These are phyloP conservation scores for Solanum lignicaule DNA, from an alignment of 257 asterid genomes.

Conservation along the genomic window DNA sequence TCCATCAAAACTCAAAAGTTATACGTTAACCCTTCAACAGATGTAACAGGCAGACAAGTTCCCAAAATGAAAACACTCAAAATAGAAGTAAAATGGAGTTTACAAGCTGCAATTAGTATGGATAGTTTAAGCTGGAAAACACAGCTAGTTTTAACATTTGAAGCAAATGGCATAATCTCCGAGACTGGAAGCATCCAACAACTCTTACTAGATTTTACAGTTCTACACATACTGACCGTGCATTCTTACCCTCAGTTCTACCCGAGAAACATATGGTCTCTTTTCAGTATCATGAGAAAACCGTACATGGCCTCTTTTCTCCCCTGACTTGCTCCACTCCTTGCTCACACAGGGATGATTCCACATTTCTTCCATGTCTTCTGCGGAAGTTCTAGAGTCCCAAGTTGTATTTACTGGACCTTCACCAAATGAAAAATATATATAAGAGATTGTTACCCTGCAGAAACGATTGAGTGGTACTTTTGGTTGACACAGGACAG, in stretches of 20 bases:
- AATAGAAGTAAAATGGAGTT: background rate
- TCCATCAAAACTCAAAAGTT: background rate
- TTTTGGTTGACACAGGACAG: background rate
- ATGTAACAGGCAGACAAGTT: background rate
- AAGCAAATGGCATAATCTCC: background rate
- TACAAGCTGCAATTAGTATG: background rate
- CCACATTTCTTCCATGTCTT: constrained; percentile 95
- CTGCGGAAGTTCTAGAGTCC: constrained; percentile 73
- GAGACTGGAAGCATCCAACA: background rate
- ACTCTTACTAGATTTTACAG: background rate
- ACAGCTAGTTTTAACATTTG: background rate
- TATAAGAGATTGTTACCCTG: background rate
- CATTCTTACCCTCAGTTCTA: constrained; percentile 65
- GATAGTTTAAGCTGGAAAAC: background rate
- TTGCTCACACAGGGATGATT: constrained; percentile 45
- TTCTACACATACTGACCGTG: background rate
- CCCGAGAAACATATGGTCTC: constrained; percentile 78
- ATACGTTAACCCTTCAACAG: background rate
- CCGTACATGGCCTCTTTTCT: constrained; percentile 74
- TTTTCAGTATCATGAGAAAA: constrained; percentile 63
- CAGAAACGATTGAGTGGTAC: background rate
- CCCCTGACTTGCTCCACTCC: constrained; percentile 82
- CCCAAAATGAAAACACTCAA: background rate
- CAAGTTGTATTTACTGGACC: constrained; percentile 49
- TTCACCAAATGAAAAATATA: constrained; percentile 6